Conservation (phyloP, 805 yeast species). For the Metschnikowia peoriensis region DNA sequence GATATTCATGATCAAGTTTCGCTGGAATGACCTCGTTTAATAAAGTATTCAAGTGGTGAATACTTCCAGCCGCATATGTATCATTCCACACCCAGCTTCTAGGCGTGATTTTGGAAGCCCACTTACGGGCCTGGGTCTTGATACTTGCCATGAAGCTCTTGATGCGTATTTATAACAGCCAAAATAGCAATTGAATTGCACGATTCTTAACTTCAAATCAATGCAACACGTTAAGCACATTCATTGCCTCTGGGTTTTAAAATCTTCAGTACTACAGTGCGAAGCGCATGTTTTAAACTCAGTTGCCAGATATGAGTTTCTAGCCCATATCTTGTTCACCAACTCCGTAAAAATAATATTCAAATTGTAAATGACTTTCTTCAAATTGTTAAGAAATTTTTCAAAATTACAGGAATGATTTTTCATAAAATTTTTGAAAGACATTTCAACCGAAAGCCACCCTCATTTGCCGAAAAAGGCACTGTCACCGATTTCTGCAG, state of each 20-base stretch:
- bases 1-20: background rate
- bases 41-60: constrained; percentile 10
- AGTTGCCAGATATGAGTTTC: background rate
- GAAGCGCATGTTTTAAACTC: background rate
- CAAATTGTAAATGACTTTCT: too few species aligned
- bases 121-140: constrained; percentile 5
- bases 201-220: too few species aligned
- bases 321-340: too few species aligned
- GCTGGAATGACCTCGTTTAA: constrained; percentile 8
- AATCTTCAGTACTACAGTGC: too few species aligned
- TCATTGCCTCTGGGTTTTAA: too few species aligned
- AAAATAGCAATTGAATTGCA: too few species aligned
- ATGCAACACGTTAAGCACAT: too few species aligned
- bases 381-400: background rate
- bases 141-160: constrained; percentile 1
- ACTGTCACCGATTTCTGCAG: constrained; percentile 2
- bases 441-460: background rate
- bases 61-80: constrained; percentile 10
- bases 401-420: background rate
- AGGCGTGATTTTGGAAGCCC: constrained; percentile 3
- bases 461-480: background rate
- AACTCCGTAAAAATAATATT: too few species aligned
- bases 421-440: background rate
- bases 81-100: constrained; percentile 15
- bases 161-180: too few species aligned